Base-by-base conservation (phyloP, 176 grass and related monocot genomes). In the Raddia guianensis region DNA sequence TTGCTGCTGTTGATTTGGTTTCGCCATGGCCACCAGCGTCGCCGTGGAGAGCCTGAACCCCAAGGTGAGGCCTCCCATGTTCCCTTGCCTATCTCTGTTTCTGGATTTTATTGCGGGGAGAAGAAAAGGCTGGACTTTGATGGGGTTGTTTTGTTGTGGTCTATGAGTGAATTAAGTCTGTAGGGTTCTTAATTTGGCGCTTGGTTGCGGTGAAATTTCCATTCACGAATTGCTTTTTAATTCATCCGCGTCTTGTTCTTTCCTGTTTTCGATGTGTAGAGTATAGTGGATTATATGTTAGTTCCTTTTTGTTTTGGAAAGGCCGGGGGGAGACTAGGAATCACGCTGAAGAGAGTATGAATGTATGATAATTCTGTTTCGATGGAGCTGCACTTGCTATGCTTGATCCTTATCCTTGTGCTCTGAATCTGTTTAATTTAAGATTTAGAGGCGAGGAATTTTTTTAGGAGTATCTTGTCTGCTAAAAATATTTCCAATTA, bases 11-110 rank as follows among this genome's bases (percentile, higher is more conserved):
- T 68, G 57, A 63, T 21, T 76, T 74, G 72, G 43, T 53, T 21
- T 60, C 44, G 81, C 62, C 75, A 88, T 88, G 86, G 81, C 86
- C 19, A 44, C 86, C 53, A 53, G 15, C 75, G 35, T 84, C 75
- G 69, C 86, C 75, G 86, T 88, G 68, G 86, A 88, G 44, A 84
- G 84, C 81, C 63, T 88, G 19, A 88, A 88, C 81, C 86, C 86
- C 52, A 88, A 88, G 86, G 86, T 88, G 52, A 79, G 80, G 18
- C 1, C 49, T 2, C 66, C 70, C 53, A 11, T 16, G 49, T 46
- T 75, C 18, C 75, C 5, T 43, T 48, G n/a, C 16, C 9, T 11
- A 46, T 62, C 46, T 19, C 3, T 47, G 42, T 18, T 11, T 12
- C 32, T 51, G 20, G 74, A 50, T 27, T 34, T 42, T 63, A 1